Base-by-base conservation (phyloP, 768 basidiomycete species). In the Suillus subaureus region DNA sequence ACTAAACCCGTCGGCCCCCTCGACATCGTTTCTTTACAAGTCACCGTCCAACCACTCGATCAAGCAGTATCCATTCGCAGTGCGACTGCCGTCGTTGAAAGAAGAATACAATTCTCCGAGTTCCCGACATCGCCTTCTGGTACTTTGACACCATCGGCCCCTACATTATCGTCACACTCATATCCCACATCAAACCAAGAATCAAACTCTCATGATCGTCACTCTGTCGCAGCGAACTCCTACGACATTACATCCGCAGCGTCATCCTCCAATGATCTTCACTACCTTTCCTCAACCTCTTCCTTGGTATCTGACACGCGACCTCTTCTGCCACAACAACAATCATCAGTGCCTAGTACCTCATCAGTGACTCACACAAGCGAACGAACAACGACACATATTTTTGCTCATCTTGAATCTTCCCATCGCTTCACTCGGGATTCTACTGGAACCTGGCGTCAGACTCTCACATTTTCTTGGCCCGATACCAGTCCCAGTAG, bases 391-490 rank as follows among this genome's bases (percentile, higher is more conserved):
- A 73, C 85, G 57, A 79, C 84, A 12, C 82, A 85, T 64, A 81
- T 84, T 52, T 79, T 92, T 63, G 83, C 83, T 47, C 85, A 83
- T 61, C 80, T 83, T 12, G 87, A 91, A 74, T 84, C 87, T n/a
- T 81, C 83, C 0, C 86, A 85, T 47, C 79, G 77, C 64, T 89
- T 92, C 72, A 71, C 81, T 61, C 82, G 79, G 63, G 87, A 90
- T 70, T 72, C 81, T 1, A 77, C 83, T 51, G 89, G 89, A 42
- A 76, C 87, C 8, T 90, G 85, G 85, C 82, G 76, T 45, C 88
- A 89, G 73, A 89, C 84, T 1, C 77, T 93, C 54, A 87, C 88
- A 9, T 76, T 92, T 49, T 87, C 89, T 69, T 91, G 92, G 89
- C 90, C 92, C 16, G 83, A 85, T 42, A 76, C 84, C 62, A 90